Base-by-base conservation (phyloP, 345 rosid genomes). In the Salix koriyanagi region DNA sequence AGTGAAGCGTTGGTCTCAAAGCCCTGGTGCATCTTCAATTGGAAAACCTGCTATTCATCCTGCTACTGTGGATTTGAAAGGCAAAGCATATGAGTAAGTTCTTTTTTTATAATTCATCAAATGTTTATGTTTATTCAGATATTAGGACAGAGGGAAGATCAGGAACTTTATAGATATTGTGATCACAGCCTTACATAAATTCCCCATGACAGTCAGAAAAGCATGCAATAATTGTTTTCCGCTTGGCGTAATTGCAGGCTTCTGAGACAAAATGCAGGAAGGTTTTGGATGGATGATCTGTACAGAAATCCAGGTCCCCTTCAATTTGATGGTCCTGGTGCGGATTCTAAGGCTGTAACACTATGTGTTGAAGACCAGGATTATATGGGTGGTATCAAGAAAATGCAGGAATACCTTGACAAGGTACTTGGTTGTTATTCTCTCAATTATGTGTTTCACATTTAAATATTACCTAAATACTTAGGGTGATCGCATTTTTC, bases 251-350 rank as follows among this genome's bases (percentile, higher is more conserved):
- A 4, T 65, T 83, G 84, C 90, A 96, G 99, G 83, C 84, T 96
- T 73, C 85, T 94, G 85, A 89, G 92, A 76, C 92, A 86, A 65
- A 92, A 91, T 73, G 90, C 97, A 46, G 62, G 82, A 16, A 92
- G 81, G 69, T 96, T 96, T 87, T 87, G 91, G 87, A 72, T 88
- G 90, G 98, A 96, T 44, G 99, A 93, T 68, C 73, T 91, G 42
- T 96, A 96, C 87, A 93, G 99, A 87, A 96, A 96, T 84, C 98
- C 99, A 28, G 98, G 97, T 75, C 98, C 98, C 5, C 90, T 96
- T 77, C 99, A 96, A 76, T 96, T 85, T 72, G 97, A 94, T 71
- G 99, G 98, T 77, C 98, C 97, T 15, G 99, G 99, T 78, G 90
- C 94, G 48, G 99, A 96, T 83, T 88, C 97, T 54, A 94, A 88